Conservation (phyloP, 257 asterid species). For the Cordia subcordata region DNA sequence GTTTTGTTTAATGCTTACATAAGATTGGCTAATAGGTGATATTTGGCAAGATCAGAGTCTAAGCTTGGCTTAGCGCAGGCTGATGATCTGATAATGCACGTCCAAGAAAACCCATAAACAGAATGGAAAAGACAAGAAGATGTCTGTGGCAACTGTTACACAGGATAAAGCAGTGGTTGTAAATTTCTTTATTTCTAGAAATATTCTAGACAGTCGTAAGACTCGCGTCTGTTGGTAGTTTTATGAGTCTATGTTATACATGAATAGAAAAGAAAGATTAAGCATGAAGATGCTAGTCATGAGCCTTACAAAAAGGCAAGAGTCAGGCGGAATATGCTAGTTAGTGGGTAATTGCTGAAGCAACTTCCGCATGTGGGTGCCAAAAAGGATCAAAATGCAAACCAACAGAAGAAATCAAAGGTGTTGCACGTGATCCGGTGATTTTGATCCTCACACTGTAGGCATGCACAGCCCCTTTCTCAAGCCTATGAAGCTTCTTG, state of each 20-base stretch:
- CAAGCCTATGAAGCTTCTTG: slow-evolving; percentile 76
- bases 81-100: no score
- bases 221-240: background rate
- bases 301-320: no score
- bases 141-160: no score
- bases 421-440: slow-evolving; percentile 59
- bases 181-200: background rate
- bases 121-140: no score
- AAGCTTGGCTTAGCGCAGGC: no score
- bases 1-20: background rate
- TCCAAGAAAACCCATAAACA: no score
- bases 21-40: background rate
- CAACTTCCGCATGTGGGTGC: slow-evolving; percentile 34
- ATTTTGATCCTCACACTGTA: slow-evolving; percentile 47
- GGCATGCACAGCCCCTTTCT: slow-evolving; percentile 46
- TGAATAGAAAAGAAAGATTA: background rate
- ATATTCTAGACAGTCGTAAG: background rate
- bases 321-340: background rate
- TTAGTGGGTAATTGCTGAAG: slow-evolving; percentile 9
- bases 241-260: no score
- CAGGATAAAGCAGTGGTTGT: no score
- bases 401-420: slow-evolving; percentile 78
- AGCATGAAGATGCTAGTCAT: background rate
- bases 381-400: slow-evolving; percentile 89
- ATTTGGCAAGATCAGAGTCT: background rate